These are phyloP conservation scores for Daldinia grandis DNA, from an alignment of 495 filamentous ascomycete genomes.

Conservation along the genomic window DNA sequence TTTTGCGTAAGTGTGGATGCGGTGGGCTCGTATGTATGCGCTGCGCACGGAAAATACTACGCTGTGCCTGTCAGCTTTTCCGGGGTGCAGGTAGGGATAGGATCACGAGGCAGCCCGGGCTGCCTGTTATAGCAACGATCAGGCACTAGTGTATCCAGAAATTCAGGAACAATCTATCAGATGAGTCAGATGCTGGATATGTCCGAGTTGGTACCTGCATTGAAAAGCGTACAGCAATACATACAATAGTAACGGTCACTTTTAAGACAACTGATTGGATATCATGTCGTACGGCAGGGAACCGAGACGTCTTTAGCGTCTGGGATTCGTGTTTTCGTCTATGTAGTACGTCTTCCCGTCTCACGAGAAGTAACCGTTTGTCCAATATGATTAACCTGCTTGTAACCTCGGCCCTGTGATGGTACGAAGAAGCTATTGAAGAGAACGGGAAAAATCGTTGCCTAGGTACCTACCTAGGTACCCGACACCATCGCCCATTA, in stretches of 20 bases:
- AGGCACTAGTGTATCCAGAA: not conserved
- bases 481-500: constrained; percentile 22
- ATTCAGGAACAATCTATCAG: constrained; percentile 20
- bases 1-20: constrained; percentile 11
- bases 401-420: constrained; percentile 14
- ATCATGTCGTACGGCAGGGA: not conserved
- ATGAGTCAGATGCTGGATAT: constrained; percentile 34
- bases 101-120: constrained; percentile 10
- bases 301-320: not conserved
- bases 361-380: constrained; percentile 12
- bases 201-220: constrained; percentile 35
- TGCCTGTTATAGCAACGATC: constrained; percentile 23
- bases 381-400: constrained; percentile 2
- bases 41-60: constrained; percentile 3
- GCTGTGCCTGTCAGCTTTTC: constrained; percentile 21
- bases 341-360: constrained; percentile 13
- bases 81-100: constrained; percentile 23
- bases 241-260: constrained; percentile 4
- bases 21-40: not conserved
- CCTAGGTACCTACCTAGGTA: too few species aligned
- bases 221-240: not conserved
- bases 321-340: constrained; percentile 8
- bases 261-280: constrained; percentile 9
- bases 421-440: constrained; percentile 5
- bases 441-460: constrained; percentile 8